Evolutionary conservation across 495 filamentous ascomycete genomes (phyloP).

Genomic region (Pseudoneurospora amorphoporcata): DNA sequence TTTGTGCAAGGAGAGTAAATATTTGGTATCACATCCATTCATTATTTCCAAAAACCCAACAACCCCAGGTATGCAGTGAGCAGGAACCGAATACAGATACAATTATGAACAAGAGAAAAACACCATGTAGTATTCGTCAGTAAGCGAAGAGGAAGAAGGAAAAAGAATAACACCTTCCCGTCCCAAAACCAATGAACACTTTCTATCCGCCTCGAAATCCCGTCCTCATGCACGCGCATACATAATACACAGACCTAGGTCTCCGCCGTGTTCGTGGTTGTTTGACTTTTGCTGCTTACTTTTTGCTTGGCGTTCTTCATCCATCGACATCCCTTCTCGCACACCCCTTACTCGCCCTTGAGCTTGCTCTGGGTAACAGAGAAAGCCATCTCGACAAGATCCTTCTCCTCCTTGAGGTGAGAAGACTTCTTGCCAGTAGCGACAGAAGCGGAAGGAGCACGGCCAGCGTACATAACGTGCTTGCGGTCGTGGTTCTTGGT

Average conservation of each 20-base stretch:
- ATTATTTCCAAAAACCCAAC: slow-evolving; percentile 1
- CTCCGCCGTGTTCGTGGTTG: neutral
- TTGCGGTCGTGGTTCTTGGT: slow-evolving; percentile 84
- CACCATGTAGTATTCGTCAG: neutral
- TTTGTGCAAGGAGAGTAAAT: neutral
- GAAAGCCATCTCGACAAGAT: slow-evolving; percentile 69
- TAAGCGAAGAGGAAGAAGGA: neutral
- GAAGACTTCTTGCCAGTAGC: slow-evolving; percentile 83
- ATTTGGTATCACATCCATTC: slow-evolving; percentile 1
- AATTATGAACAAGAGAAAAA: neutral
- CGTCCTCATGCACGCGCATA: neutral
- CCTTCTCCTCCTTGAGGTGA: slow-evolving; percentile 90
- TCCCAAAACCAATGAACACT: neutral
- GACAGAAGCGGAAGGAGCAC: slow-evolving; percentile 79
- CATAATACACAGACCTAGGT: neutral
- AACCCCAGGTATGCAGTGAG: neutral
- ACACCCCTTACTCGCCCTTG: slow-evolving; percentile 51
- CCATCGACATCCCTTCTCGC: neutral
- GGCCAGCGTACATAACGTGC: slow-evolving; percentile 94
- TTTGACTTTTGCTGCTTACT: neutral
- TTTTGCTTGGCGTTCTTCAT: neutral
- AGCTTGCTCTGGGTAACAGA: slow-evolving; percentile 54
- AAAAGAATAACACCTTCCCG: neutral
- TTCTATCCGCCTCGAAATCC: neutral
- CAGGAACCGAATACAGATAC: neutral